Evolutionary conservation across 2,329 filamentous ascomycete species (phyloP), one percentile per base, ranked within the genome.

Genomic region (Hypoxylon sp.): DNA sequence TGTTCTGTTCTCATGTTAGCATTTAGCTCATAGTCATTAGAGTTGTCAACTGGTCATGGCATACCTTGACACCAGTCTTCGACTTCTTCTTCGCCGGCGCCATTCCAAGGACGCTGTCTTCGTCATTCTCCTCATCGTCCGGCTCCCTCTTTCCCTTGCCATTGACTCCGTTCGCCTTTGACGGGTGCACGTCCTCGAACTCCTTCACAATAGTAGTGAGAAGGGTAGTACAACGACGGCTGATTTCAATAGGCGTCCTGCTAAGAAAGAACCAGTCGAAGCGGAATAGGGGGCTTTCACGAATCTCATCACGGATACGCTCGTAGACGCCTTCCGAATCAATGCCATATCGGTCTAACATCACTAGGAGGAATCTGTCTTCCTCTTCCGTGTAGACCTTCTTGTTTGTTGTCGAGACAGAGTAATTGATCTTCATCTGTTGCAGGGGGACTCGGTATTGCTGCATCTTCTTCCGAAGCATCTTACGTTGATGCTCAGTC

Each of bases 251-350:
- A 0, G 96, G 93, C 3, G 95, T 99, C 47, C 96, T 89, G 78
- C 93, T 97, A 41, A 99, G 86, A 84, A 99, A 97, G 83, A 99
- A 99, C 96, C 96, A 99, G 78, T 99, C 96, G 74, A 99, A 99
- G 39, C 96, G 90, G 86, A 99, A 99, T 2, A 99, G 84, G 8
- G 96, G 94, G 61, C 91, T 95, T 70, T 97, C 94, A 32, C 94
- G 91, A 70, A 99, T 97, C 77, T 98, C 96, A 70, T 98, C 95
- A n/a, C 96, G 91, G 76, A 99, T 97, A 78, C 90, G 90, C 73
- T 99, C 96, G 78, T 96, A 96, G 68, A 99, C 87, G 32, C 88
- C 88, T 74, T 98, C 95, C 1, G 91, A 91, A 76, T 99, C 96
- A 34, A 99, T 90, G 5, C 96, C 96, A 73, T 94, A 91, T 78